Base-by-base conservation (phyloP, 2,329 filamentous ascomycete genomes). In the Pseudogymnoascus pannorum region DNA sequence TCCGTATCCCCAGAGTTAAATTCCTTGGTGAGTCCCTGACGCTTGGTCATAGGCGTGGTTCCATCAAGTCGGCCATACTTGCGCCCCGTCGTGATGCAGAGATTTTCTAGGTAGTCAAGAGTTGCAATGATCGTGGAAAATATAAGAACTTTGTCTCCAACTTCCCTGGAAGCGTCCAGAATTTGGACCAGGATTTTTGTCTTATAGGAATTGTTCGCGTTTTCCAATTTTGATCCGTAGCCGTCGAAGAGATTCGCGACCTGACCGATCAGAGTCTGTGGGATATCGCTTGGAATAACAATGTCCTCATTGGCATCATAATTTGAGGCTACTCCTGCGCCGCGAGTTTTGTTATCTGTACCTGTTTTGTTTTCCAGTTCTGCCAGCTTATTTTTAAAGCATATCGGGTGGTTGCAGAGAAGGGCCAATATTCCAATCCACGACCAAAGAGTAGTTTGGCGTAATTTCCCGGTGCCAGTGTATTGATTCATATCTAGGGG, bases 41-140 rank as follows among this genome's bases (percentile, higher is more conserved):
- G 85, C 42, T 75, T 76, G 1, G 67, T 62, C 40, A 87, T 79
- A 0, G 71, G 68, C 0, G 87, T 87, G 0, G 67, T 73, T 2
- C 92, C 91, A 72, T 95, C 89, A 1, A 97, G 80, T 20, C 88
- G 82, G 6, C 72, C 72, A 60, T 76, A 79, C 6, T 75, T 81
- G 29, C 82, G 76, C 2, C 76, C 71, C 62, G 81, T 78, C 18
- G 68, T 68, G 4, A 71, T 72, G 38, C 91, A 79, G 18, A 88
- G 72, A 0, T 74, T 66, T 58, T 86, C 80, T 1, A 96, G 76
- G 66, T 87, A 93, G 66, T 92, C 70, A 4, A 97, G 76, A 0
- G 88, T 88, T 0, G 77, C 75, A 9, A 91, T 77, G 12, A 85
- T 88, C 60, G 91, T 87, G 0, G 88, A 89, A 69, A 97, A 97